A percentile compares a stretch with the other conserved stretches of the same genome.
phyloP scores from a whole-genome alignment of 371 early-diverging fungal species.

The Batkoa obscura region DNA sequence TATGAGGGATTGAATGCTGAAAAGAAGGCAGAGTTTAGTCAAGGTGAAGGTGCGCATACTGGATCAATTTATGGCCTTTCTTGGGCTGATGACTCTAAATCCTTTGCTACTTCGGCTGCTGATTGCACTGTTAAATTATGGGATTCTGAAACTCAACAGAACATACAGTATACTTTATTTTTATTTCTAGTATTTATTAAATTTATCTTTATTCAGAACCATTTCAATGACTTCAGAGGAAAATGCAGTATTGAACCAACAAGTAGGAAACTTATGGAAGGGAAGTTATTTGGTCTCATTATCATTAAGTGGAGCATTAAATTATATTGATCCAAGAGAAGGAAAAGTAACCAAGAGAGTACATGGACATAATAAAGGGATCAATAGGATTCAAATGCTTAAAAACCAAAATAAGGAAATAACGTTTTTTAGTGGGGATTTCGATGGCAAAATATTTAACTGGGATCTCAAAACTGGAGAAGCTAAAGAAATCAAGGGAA shows the following conservation, averaged over 20 bases:
- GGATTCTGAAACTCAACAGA: slow-evolving; percentile 54
- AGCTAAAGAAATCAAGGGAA: slow-evolving; percentile 23
- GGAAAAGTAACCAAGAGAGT: slow-evolving; percentile 29
- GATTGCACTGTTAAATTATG: slow-evolving; percentile 84
- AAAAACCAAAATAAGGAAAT: not conserved
- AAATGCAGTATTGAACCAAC: slow-evolving; percentile 59
- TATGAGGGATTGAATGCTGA: slow-evolving; percentile 87
- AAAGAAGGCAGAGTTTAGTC: slow-evolving; percentile 42
- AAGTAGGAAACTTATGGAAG: slow-evolving; percentile 87
- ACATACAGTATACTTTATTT: slow-evolving; percentile 34
- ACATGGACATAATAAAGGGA: slow-evolving; percentile 13
- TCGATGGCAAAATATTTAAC: slow-evolving; percentile 63
- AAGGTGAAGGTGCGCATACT: slow-evolving; percentile 40
- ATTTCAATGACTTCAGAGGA: not conserved
- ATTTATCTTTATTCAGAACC: not conserved
- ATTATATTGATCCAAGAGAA: slow-evolving; percentile 50
- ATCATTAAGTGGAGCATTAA: slow-evolving; percentile 63
- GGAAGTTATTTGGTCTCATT: slow-evolving; percentile 48
- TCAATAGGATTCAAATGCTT: not conserved
- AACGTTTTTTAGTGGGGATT: slow-evolving; percentile 63
- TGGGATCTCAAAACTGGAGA: slow-evolving; percentile 10
- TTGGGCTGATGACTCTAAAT: slow-evolving; percentile 69
- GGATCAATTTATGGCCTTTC: slow-evolving; percentile 69
- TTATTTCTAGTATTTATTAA: too few relatives aligned
- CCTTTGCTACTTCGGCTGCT: slow-evolving; percentile 62